phyloP scores from a whole-genome alignment of 1,284 basidiomycete species.

The Gymnopus androsaceus region DNA sequence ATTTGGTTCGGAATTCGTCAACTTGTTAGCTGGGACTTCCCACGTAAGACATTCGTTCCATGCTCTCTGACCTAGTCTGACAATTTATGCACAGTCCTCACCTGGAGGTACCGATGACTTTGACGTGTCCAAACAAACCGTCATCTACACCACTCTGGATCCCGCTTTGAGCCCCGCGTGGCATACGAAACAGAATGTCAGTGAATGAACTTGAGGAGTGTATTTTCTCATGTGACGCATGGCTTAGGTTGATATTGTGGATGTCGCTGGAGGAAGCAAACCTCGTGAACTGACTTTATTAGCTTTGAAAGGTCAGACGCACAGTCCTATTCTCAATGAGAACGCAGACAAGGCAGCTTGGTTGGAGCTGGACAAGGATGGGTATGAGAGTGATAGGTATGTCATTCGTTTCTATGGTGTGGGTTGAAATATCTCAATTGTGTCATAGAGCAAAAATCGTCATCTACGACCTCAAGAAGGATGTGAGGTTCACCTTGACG shows the following conservation, averaged over 20 bases:
- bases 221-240: constrained; percentile 7
- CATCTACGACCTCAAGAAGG: constrained; percentile 63
- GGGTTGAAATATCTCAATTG: constrained; percentile 8
- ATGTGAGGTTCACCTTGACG: constrained; percentile 71
- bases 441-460: constrained; percentile 66
- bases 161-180: constrained; percentile 65
- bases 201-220: constrained; percentile 9
- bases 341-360: constrained; percentile 78
- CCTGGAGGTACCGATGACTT: constrained; percentile 80
- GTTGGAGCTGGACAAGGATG: constrained; percentile 84
- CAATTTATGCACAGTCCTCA: constrained; percentile 45
- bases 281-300: constrained; percentile 77
- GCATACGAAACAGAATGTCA: constrained; percentile 81
- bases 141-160: constrained; percentile 87
- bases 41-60: constrained; percentile 60
- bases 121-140: constrained; percentile 63
- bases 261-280: constrained; percentile 48
- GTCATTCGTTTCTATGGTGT: constrained; percentile 13
- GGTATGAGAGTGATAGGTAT: constrained; percentile 82
- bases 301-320: constrained; percentile 80
- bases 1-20: constrained; percentile 54
- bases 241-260: constrained; percentile 64
- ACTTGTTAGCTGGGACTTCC: constrained; percentile 64
- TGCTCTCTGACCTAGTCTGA: constrained; percentile 3
- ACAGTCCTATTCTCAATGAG: constrained; percentile 65